These are phyloP conservation scores for Apostasia ramifera DNA, from an alignment of 106 monocot species.

Conservation along the genomic window DNA sequence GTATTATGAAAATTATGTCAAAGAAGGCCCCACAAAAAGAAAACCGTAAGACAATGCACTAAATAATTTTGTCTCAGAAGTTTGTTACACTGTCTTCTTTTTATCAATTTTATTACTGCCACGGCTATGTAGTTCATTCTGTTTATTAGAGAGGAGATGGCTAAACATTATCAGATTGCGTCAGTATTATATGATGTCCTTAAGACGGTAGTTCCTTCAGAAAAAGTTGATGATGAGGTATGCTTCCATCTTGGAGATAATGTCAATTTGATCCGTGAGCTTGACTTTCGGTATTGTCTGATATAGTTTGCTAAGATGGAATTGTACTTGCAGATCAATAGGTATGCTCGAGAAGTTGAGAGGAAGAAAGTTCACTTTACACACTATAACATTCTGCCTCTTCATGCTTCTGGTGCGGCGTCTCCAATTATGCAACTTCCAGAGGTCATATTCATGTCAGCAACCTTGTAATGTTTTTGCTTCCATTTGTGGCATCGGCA, in stretches of 20 bases:
- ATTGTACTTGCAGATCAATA: conserved; percentile 42
- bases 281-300: not conserved
- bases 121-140: conserved; percentile 2
- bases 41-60: conserved; percentile 51
- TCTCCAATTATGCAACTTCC: conserved; percentile 82
- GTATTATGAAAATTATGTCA: conserved; percentile 63
- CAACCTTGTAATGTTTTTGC: not conserved
- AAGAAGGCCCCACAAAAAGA: conserved; percentile 42
- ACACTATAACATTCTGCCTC: conserved; percentile 91
- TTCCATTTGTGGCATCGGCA: not conserved
- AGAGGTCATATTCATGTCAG: conserved; percentile 35
- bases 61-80: not conserved
- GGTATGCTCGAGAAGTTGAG: conserved; percentile 79
- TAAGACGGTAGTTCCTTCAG: conserved; percentile 61
- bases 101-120: not conserved
- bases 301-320: not conserved
- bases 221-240: conserved; percentile 71
- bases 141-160: conserved; percentile 78
- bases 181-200: conserved; percentile 90
- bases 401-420: conserved; percentile 46
- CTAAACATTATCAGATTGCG: conserved; percentile 89
- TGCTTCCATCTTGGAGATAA: not conserved
- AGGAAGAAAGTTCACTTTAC: conserved; percentile 76
- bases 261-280: not conserved
- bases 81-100: not conserved